These are phyloP conservation scores for Penicillium thymicola DNA, from an alignment of 2,329 filamentous ascomycete species.

Conservation along the genomic window DNA sequence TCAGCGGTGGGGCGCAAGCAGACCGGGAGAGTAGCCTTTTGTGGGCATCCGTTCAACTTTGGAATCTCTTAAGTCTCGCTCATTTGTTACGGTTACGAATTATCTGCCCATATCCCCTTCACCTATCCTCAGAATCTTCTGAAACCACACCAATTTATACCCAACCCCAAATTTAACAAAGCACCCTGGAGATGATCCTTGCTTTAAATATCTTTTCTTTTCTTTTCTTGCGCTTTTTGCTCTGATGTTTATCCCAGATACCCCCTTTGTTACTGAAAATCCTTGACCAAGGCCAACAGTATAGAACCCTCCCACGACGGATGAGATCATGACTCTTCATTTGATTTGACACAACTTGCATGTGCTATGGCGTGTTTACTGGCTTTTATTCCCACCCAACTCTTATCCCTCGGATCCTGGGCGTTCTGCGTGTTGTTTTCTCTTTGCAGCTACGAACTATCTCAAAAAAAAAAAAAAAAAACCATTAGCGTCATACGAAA, in stretches of 20 bases:
- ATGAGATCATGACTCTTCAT: slow-evolving; percentile 12
- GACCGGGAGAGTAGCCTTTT: slow-evolving; percentile 34
- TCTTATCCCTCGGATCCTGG: not conserved
- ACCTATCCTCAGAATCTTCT: not conserved
- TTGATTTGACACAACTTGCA: slow-evolving; percentile 1
- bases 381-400: not conserved
- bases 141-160: not conserved
- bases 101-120: not conserved
- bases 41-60: not conserved
- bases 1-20: slow-evolving; percentile 41
- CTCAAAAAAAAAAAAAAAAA: too few species aligned
- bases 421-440: not conserved
- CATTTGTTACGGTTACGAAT: slow-evolving; percentile 9
- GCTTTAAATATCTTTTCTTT: not conserved
- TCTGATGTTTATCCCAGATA: slow-evolving; percentile 7
- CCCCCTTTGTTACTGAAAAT: slow-evolving; percentile 9
- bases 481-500: not conserved
- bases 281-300: slow-evolving; percentile 4
- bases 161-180: not conserved
- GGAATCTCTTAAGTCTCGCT: not conserved
- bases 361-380: slow-evolving; percentile 2
- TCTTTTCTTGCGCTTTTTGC: not conserved
- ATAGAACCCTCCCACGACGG: slow-evolving; percentile 7
- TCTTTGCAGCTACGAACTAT: not conserved
- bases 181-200: not conserved